Base-by-base conservation (phyloP, 192 early-diverging fungal genomes). In the Oehlia diaphana region DNA sequence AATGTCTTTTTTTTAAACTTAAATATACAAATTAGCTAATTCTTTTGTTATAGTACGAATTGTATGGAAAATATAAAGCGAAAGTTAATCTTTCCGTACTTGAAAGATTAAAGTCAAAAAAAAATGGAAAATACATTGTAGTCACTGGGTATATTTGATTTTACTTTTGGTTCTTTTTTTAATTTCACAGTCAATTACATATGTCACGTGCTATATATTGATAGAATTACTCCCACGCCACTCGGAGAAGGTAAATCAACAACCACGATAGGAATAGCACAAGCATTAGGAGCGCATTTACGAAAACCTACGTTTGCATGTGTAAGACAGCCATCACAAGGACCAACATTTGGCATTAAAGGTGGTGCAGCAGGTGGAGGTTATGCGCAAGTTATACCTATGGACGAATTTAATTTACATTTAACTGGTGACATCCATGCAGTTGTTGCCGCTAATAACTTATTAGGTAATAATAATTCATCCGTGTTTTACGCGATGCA, bases 341-440 rank as follows among this genome's bases (percentile, higher is more conserved):
- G 98, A 44, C 98, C 98, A 28, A 99, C 98, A 6, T 98, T 99
- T 83, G 98, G 98, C 63, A 98, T 99, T 88, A 99, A 99, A 84
- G 98, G 98, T 71, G 97, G 97, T 19, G 97, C 97, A 49, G 97
- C 97, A 39, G 97, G 97, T 76, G 97, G 98, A 42, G 97, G 98
- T 23, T 98, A 98, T 86, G 94, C 96, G n/a, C 97, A 98, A 84
- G 96, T 99, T 70, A 97, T 98, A 78, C 98, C 98, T 31, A 99
- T 99, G 98, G 96, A 98, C 78, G 94, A 98, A 79, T 98, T 99
- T 90, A 99, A 99, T 86, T 87, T 99, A 78, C 98, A 99, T 75
- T 89, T 99, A 88, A 99, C 98, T 6, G 98, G 98, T 64, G 98
- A 99, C 86, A 97, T 98, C 82, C 98, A 99, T 81, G 98, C 98